phyloP scores from a whole-genome alignment of 106 monocot genomes.

The Dendrobium huoshanense region DNA sequence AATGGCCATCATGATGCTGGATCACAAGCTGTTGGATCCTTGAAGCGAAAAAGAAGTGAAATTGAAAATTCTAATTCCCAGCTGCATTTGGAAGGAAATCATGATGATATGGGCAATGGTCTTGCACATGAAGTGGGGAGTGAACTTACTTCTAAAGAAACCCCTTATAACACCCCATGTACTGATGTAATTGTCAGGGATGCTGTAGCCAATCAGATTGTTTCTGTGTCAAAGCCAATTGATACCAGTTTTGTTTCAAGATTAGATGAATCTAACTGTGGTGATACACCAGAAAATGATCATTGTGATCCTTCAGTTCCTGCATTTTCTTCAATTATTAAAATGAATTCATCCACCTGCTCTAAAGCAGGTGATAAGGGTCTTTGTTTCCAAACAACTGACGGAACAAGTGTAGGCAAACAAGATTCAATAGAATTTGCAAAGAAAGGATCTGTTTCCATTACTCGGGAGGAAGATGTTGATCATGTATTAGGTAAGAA shows the following conservation, averaged over 20 bases:
- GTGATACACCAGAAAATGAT: slow-evolving; percentile 11
- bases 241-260: neutral
- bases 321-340: slow-evolving; percentile 12
- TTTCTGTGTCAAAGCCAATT: neutral
- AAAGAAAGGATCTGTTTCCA: neutral
- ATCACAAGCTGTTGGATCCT: slow-evolving; percentile 17
- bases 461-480: neutral
- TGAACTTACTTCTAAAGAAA: slow-evolving; percentile 1
- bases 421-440: neutral
- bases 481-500: slow-evolving; percentile 16
- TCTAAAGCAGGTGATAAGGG: neutral
- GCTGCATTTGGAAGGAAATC: neutral
- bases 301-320: slow-evolving; percentile 10
- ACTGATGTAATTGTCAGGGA: neutral
- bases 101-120: neutral
- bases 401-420: slow-evolving; percentile 4
- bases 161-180: slow-evolving; percentile 7
- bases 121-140: neutral
- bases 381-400: slow-evolving; percentile 1
- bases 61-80: slow-evolving; percentile 18
- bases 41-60: slow-evolving; percentile 66
- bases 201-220: slow-evolving; percentile 8
- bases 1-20: slow-evolving; percentile 8
- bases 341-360: neutral
- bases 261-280: neutral